Base-by-base conservation (phyloP, 257 asterid genomes). In the Dorcoceras hygrometricum region DNA sequence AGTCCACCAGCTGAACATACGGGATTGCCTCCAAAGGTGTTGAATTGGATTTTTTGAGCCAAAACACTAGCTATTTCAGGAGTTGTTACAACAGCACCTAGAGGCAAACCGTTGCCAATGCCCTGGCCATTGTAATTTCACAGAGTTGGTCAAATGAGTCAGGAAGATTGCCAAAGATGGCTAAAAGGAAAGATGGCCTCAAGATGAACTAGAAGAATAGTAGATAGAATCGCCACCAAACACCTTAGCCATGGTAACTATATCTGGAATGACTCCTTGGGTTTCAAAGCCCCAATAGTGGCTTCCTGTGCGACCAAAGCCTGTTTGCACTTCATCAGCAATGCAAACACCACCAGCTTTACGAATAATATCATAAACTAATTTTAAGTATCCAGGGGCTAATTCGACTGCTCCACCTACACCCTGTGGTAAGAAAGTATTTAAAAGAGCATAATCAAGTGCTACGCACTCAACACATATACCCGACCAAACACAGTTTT, bases 231-330 rank as follows among this genome's bases (percentile, higher is more conserved):
- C 20, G 65, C 23, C 20, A 24, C 10, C 23, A 53, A n/a, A 69
- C 22, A 93, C 99, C 97, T 93, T 93, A 72, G 97, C 99, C 99
- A 93, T 90, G 71, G 99, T 93, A 66, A 93, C 96, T 61, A 93
- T 93, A 81, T 93, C 99, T 22, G 99, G 99, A 72, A 84, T 57
- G 19, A 93, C 95, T 14, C 87, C 95, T 67, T 93, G 99, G 19
- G 96, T 90, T 82, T 90, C 88, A 16, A 93, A 93, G n/a, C 99
- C 99, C 99, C 99, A 93, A 58, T 86, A 93, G 66, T 90, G 89
- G 82, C 87, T 85, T 25, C 97, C 97, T 0, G 99, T 93, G 11
- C 97, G 96, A 70, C 99, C 99, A 63, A 93, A 93, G 51, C 99
- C 99, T 4, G 97, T 90, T 74, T 93, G 99, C 22, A 93, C 99